Evolutionary conservation across 441 rosid species (phyloP).

Genomic region (Jatropha podagrica): DNA sequence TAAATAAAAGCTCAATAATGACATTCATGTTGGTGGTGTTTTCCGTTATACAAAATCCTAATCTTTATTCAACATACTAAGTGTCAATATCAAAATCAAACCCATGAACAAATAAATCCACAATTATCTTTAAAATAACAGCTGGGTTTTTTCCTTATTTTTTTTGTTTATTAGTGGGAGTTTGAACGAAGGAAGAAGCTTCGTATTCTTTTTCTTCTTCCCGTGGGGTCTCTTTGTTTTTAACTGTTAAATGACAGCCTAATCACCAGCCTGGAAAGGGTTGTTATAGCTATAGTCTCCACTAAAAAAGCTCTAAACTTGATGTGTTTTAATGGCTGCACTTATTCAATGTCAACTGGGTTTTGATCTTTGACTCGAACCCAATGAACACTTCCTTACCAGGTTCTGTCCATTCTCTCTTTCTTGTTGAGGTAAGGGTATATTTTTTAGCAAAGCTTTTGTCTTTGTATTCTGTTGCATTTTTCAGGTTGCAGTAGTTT

Average conservation of each 20-base stretch:
- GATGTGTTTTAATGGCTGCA: constrained; percentile 30
- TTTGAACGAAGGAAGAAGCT: constrained; percentile 11
- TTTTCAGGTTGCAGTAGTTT: neutral
- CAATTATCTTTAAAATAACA: constrained; percentile 20
- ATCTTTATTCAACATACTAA: constrained; percentile 14
- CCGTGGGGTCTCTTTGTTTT: constrained; percentile 26
- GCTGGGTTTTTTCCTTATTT: constrained; percentile 11
- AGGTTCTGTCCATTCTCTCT: constrained; percentile 21
- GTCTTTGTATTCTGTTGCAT: constrained; percentile 18
- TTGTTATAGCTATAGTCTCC: constrained; percentile 30
- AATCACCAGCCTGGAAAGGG: constrained; percentile 72
- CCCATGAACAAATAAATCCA: neutral
- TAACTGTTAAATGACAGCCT: constrained; percentile 46
- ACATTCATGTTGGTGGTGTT: constrained; percentile 19
- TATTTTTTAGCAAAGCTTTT: constrained; percentile 17
- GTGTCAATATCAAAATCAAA: constrained; percentile 16
- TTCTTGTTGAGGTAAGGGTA: constrained; percentile 35
- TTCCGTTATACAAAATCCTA: constrained; percentile 15
- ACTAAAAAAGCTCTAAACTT: constrained; percentile 31
- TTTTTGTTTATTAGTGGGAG: neutral
- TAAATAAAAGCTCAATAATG: too few relatives aligned
- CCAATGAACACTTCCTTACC: constrained; percentile 4
- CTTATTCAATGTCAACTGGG: constrained; percentile 30
- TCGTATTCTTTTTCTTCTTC: constrained; percentile 18
- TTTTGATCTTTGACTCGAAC: constrained; percentile 17